Base-by-base conservation (phyloP, 495 filamentous ascomycete species). In the Astrothelium macrocarpum region DNA sequence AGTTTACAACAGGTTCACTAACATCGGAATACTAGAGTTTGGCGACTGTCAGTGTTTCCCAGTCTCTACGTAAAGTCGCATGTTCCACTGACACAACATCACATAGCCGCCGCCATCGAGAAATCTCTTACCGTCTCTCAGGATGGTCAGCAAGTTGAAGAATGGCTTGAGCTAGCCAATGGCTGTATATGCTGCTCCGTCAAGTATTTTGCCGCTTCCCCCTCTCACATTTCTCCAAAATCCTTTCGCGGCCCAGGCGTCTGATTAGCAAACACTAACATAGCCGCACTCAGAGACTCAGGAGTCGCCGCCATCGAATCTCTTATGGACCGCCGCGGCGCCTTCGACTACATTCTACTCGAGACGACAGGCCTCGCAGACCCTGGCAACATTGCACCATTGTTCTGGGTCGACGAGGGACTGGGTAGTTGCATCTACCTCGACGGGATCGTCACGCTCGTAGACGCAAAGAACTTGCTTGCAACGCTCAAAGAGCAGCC, bases 161-260 rank as follows among this genome's bases (percentile, higher is more conserved):
- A 96, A 77, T 97, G 93, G 93, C 84, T 97, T 58, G 90, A 95
- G 67, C 85, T 98, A 59, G 90, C 88, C 53, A 98, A 98, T 70
- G 94, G 94, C 64, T 98, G 94, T 78, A 92, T 98, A 68, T 98
- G 94, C 78, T 98, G 94, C 76, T 95, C 93, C 26, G 92, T 98
- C 69, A 98, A 95, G 90, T 93, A 81, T 64, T 64, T 42, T 32
- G 18, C 31, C 23, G 34, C n/a, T 23, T 29, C 43, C 53, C 39
- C 53, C 39, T 62, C 31, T 18, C 5, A 18, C 18, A 2, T 45
- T 20, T 43, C 28, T 7, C 12, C 20, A 14, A 11, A 11, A 1
- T 2, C 58, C 31, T 2, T 59, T 5, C 28, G 5, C 1, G 14
- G 12, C 32, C 10, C 28, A 11, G 18, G 1, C 36, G 59, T 11